Percentiles rank a stretch among this genome's conserved stretches.
Conservation (phyloP, 768 basidiomycete species). For the Boletus pseudopeckii region DNA sequence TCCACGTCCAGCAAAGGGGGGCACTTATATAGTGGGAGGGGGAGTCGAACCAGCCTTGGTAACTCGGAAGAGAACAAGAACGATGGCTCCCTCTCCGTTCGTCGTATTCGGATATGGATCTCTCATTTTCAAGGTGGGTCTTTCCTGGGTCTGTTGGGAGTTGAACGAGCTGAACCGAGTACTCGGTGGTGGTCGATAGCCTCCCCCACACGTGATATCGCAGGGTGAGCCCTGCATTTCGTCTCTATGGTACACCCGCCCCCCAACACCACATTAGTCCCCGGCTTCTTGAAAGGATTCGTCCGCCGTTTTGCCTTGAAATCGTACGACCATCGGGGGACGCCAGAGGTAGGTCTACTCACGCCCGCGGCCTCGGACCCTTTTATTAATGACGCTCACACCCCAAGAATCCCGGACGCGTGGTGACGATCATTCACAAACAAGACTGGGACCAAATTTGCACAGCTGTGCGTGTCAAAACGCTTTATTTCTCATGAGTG, state of each 20-base stretch:
- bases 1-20: background rate
- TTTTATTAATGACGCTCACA: conserved; percentile 76
- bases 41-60: background rate
- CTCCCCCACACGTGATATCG: conserved; percentile 73
- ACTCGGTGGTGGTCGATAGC: conserved; percentile 41
- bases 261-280: conserved; percentile 35
- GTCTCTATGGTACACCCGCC: background rate
- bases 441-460: conserved; percentile 81
- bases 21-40: conserved; percentile 1
- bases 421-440: conserved; percentile 85
- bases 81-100: conserved; percentile 37
- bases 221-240: conserved; percentile 44
- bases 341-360: conserved; percentile 56
- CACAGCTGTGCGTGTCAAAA: conserved; percentile 44
- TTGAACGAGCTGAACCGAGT: background rate
- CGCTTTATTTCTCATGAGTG: too few species aligned
- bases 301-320: conserved; percentile 87
- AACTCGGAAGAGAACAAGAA: background rate
- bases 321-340: conserved; percentile 91
- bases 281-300: conserved; percentile 87
- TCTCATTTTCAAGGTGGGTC: conserved; percentile 74
- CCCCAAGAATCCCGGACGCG: conserved; percentile 71
- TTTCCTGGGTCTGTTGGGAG: background rate
- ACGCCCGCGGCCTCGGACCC: conserved; percentile 59
- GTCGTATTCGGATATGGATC: conserved; percentile 91